phyloP scores from a whole-genome alignment of 176 grass and related monocot genomes.

The Aegilops longissima region DNA sequence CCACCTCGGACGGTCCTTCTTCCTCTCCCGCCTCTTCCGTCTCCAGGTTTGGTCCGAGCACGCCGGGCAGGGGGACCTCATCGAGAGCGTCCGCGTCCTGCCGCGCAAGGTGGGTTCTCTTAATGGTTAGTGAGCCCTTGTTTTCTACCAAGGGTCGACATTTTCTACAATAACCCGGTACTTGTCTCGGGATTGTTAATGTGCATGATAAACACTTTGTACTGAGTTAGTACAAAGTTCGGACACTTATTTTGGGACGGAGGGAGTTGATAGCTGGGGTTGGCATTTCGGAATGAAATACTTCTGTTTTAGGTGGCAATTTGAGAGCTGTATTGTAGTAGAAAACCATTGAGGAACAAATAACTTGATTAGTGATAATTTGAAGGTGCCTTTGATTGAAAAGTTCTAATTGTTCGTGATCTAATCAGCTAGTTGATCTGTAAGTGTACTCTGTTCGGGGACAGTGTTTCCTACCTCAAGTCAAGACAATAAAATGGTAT shows the following conservation, averaged over 20 bases:
- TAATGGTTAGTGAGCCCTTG: not conserved
- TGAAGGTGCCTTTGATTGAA: not conserved
- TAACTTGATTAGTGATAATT: not conserved
- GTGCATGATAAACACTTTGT: not conserved
- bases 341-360: not conserved
- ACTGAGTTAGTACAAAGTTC: no score
- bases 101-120: slow-evolving; percentile 63
- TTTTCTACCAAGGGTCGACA: not conserved
- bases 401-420: not conserved
- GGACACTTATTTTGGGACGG: no score
- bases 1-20: slow-evolving; percentile 87
- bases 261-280: not conserved
- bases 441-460: not conserved
- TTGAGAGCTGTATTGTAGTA: not conserved
- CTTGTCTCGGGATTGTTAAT: not conserved
- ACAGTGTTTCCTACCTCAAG: not conserved
- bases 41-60: slow-evolving; percentile 84
- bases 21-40: slow-evolving; percentile 81
- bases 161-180: not conserved
- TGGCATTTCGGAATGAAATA: not conserved
- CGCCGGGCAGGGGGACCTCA: slow-evolving; percentile 51
- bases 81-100: slow-evolving; percentile 88
- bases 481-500: not conserved
- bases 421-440: not conserved
- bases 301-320: not conserved